Base-by-base conservation (phyloP, 805 yeast species). In the Tetrapisispora arboricola region DNA sequence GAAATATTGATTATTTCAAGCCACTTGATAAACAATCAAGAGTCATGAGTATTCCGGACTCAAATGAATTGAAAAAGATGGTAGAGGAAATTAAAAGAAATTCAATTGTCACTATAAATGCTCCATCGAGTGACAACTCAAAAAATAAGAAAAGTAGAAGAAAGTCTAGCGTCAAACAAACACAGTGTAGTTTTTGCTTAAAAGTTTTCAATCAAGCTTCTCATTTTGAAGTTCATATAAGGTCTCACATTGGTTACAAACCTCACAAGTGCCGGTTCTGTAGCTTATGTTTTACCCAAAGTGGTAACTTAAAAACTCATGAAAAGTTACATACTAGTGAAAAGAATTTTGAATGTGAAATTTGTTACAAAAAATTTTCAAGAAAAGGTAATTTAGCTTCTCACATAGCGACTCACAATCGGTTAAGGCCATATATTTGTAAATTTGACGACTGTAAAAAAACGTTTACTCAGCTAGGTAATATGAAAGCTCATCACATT, bases 361-460 rank as follows among this genome's bases (percentile, higher is more conserved):
- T 73, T 4, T 88, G 97, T 61, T 75, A 75, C 18, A 74, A 86
- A 45, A 69, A 75, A 29, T 88, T 88, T 60, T 85, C 95, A 39
- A 74, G 95, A 55, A 84, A 88, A 61, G 96, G 97, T 16, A 88
- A 88, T 63, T 70, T 86, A 49, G 88, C 92, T 18, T 94, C 95
- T 3, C 97, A 88, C 63, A 68, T 71, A 57, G 65, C 84, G 43
- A 87, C 94, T 0, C 96, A 87, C 62, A 78, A 77, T 42, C 78
- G 82, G 49, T 66, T 76, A 43, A 78, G 82, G 53, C 96, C 95
- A 7, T 84, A 67, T 56, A 73, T 73, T 40, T 88, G 96, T 63
- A 76, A 75, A 50, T 68, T 88, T 44, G 95, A 86, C 58, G 68
- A 72, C 41, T 88, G 96, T 64, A 77, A 75, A 48, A 87, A 86